Evolutionary conservation across 352 stramenopile species (phyloP), one percentile per base, ranked within the genome.

Genomic region (Peronospora tabacina): DNA sequence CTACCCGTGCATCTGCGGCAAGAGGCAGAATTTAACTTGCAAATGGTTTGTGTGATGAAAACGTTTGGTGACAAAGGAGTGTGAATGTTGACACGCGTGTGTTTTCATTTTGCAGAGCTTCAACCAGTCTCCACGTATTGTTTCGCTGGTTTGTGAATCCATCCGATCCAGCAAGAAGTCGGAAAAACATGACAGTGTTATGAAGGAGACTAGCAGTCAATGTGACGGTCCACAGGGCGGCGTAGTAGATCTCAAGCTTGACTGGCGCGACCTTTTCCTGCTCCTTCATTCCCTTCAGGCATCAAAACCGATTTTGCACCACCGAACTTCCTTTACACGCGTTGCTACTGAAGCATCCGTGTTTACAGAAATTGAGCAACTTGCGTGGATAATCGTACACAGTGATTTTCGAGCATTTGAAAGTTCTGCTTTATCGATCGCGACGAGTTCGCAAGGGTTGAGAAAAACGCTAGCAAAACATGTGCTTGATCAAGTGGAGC

Each of bases 291-390:
- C 56, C 4, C 64, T 94, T 13, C 75, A 88, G 29, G 72, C 79
- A 9, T 90, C 80, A 9, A 87, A 85, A 13, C 82, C 82, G 7
- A 70, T 94, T 49, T 66, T 94, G 15, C 72, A 89, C 34, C 82
- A 87, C 36, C 75, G 71, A 42, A 70, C 59, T 16, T 75, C 68
- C 6, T 81, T 67, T 12, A 70, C 68, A 29, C 72, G 72, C 6
- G 58, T 83, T 12, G 67, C 72, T 15, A 78, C 69, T 5, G 72
- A 85, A 44, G 66, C 65, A 6, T 58, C 52, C 0, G 44, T 81
- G 2, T 87, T 71, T 41, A 56, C 49, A 47, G 61, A 75, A 22
- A 79, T 68, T 24, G 64, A 87, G 26, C 34, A 55, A 9, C 61
- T 89, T 5, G 63, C 59, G 19, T 75, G 62, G 49, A 72, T 35